Percentiles rank a stretch among this genome's conserved stretches.
phyloP scores from a whole-genome alignment of 2,329 filamentous ascomycete genomes.

The Orbilia oligospora region DNA sequence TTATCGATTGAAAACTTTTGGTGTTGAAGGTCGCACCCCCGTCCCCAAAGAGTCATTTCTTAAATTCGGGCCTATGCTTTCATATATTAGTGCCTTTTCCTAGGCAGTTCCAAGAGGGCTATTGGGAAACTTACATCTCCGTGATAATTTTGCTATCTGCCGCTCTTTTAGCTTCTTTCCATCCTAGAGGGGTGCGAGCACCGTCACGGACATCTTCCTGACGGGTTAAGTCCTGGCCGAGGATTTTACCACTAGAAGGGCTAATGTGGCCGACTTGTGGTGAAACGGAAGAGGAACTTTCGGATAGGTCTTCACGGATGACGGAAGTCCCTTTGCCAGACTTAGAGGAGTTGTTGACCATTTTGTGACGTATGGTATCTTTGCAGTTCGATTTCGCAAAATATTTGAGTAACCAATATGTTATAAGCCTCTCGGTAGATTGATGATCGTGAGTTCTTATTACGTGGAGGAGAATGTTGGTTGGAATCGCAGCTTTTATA shows the following conservation, averaged over 20 bases:
- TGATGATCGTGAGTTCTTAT: not conserved
- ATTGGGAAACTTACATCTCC: conserved; percentile 33
- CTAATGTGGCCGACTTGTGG: not conserved
- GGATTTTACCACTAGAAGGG: conserved; percentile 12
- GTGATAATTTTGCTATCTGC: conserved; percentile 58
- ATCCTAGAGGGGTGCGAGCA: conserved; percentile 32
- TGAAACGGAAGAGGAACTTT: conserved; percentile 12
- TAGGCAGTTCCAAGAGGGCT: too few relatives aligned
- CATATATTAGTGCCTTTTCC: not conserved
- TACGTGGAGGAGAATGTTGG: not conserved
- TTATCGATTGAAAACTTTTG: conserved; percentile 5
- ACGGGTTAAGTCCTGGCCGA: conserved; percentile 40
- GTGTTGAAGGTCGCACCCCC: not conserved
- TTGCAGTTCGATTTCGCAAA: not conserved
- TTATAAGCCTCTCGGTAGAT: not conserved
- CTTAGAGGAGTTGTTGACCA: conserved; percentile 30
- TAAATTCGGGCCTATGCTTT: conserved; percentile 24
- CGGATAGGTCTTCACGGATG: not conserved
- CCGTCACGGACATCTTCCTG: conserved; percentile 48
- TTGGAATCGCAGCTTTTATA: conserved; percentile 2
- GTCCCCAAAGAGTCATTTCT: not conserved
- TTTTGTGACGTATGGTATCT: not conserved
- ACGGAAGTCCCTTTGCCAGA: conserved; percentile 18
- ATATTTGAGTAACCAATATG: too few relatives aligned
- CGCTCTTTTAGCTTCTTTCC: conserved; percentile 55